phyloP scores from a whole-genome alignment of 345 rosid genomes.

The Psidium guajava region DNA sequence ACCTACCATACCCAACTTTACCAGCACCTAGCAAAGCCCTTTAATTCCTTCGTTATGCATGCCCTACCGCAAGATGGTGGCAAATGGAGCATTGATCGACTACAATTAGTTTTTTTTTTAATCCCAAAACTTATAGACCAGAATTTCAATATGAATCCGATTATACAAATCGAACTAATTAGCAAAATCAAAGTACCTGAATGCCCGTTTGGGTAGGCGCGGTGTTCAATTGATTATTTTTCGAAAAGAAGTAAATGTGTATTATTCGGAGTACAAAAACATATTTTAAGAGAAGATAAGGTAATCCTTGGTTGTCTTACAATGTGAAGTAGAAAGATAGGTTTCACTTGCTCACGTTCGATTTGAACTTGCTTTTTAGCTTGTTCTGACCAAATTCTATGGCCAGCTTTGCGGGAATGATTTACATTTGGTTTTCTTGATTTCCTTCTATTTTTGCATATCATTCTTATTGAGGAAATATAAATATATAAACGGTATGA shows the following conservation, averaged over 20 bases:
- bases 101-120: neutral
- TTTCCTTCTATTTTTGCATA: neutral
- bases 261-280: neutral
- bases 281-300: neutral
- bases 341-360: neutral
- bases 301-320: neutral
- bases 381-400: neutral
- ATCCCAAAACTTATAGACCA: neutral
- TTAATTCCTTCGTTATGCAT: neutral
- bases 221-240: neutral
- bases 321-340: neutral
- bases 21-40: neutral
- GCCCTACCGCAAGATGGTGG: neutral
- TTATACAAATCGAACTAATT: no score
- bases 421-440: neutral
- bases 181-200: no score
- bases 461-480: neutral
- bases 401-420: neutral
- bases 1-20: neutral
- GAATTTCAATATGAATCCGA: neutral
- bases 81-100: neutral
- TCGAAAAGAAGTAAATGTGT: neutral
- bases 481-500: neutral
- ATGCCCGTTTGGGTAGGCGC: neutral
- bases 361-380: neutral